Percentiles rank a stretch among this genome's conserved stretches.
Conservation (phyloP, 1,284 basidiomycete species). For the Melampsora americana region DNA sequence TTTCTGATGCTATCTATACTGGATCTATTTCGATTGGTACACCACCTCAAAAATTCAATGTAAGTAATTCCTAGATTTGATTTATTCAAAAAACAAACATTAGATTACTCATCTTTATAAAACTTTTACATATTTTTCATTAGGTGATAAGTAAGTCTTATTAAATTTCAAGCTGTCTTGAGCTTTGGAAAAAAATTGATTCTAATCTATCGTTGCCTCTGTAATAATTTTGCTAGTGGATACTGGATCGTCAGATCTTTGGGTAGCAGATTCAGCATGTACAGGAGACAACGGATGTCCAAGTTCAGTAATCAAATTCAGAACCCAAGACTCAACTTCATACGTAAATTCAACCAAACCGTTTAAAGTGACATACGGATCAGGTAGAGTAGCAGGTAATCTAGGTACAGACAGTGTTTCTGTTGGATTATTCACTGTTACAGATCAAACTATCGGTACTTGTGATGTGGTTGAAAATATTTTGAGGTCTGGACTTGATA, state of each 20-base stretch:
- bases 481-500: conserved; percentile 39
- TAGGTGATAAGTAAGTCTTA: conserved; percentile 34
- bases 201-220: not conserved
- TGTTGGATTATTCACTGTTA: conserved; percentile 26
- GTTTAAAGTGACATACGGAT: conserved; percentile 42
- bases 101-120: not conserved
- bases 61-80: conserved; percentile 11
- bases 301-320: conserved; percentile 26
- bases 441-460: conserved; percentile 28
- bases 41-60: conserved; percentile 42
- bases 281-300: conserved; percentile 20
- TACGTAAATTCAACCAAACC: not conserved
- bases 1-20: conserved; percentile 42
- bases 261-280: conserved; percentile 35
- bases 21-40: conserved; percentile 37
- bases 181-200: not conserved
- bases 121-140: not conserved
- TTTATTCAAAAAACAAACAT: not conserved
- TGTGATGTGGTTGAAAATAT: conserved; percentile 41
- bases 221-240: conserved; percentile 26
- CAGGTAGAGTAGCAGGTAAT: conserved; percentile 28
- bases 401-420: conserved; percentile 30
- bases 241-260: conserved; percentile 40
- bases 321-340: conserved; percentile 17
- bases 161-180: not conserved